Evolutionary conservation across 306 rosid genomes (phyloP).

Genomic region (Vigna unguiculata): DNA sequence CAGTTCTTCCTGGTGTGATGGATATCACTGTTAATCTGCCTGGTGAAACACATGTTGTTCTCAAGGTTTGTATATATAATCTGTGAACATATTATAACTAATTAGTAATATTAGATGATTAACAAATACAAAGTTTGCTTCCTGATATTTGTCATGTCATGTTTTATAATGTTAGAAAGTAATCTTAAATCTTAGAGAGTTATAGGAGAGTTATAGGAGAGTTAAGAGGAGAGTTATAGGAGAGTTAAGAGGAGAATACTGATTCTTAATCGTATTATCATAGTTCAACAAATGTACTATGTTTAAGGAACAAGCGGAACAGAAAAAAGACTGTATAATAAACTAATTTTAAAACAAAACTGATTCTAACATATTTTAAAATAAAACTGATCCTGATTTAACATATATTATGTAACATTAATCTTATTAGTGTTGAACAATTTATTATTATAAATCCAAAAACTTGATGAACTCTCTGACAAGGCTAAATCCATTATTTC

Average conservation of each 20-base stretch:
- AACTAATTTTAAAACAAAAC: too few species aligned
- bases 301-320: too few species aligned
- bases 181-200: too few species aligned
- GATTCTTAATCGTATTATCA: too few species aligned
- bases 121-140: neutral
- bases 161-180: constrained; percentile 5
- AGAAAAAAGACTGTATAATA: too few species aligned
- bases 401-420: neutral
- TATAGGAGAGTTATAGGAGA: too few species aligned
- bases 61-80: constrained; percentile 62
- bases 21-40: constrained; percentile 85
- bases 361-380: too few species aligned
- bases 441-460: neutral
- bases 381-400: too few species aligned
- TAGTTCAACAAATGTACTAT: too few species aligned
- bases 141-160: neutral
- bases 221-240: too few species aligned
- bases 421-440: constrained; percentile 29
- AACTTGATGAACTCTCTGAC: neutral
- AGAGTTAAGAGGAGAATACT: too few species aligned
- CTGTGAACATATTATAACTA: neutral
- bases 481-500: neutral
- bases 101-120: too few species aligned
- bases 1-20: constrained; percentile 92
- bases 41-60: constrained; percentile 70